Base-by-base conservation (phyloP, 106 monocot species). In the Posidonia australis region DNA sequence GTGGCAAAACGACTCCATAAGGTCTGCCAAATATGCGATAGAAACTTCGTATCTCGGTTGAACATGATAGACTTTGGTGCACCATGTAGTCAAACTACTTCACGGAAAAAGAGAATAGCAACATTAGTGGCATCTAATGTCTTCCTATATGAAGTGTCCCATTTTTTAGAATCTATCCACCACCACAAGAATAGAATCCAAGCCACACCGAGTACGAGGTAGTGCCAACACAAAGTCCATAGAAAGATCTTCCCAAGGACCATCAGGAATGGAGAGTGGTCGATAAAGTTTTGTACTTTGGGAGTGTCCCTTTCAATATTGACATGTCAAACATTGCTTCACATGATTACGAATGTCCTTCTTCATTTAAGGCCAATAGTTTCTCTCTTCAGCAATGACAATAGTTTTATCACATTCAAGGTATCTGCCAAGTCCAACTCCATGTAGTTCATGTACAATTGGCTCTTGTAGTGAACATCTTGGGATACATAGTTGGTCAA, bases 161-260 rank as follows among this genome's bases (percentile, higher is more conserved):
- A 26, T 25, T 10, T 9, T 57, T 0, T 19, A 25, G 5, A 57
- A 57, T 57, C 57, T 24, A 57, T 57, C 57, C 10, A 57, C 57
- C 2, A 57, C 28, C 5, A 57, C 27, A 16, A 57, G 24, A 28
- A 57, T 57, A 1, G 57, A 80, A 10, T 63, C 53, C 22, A 21
- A 36, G 1, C 45, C 13, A 0, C 46, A 0, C 13, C 0, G 0
- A 6, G 68, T 69, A 10, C 22, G 54, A 4, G 69, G 68, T 13
- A 69, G 10, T 0, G 46, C 68, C 0, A 63, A 4, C 1, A 62
- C 46, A 46, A 76, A 69, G 16, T 57, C 76, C 55, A 69, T 69
- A 1, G 13, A 36, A 0, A 64, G 0, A 25, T 46, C 64, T 6
- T 58, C 25, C 63, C 63, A 76, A 18, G 64, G 36, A 0, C 5